Evolutionary conservation across 2,329 filamentous ascomycete genomes (phyloP).

Genomic region (Ciborinia camelliae): DNA sequence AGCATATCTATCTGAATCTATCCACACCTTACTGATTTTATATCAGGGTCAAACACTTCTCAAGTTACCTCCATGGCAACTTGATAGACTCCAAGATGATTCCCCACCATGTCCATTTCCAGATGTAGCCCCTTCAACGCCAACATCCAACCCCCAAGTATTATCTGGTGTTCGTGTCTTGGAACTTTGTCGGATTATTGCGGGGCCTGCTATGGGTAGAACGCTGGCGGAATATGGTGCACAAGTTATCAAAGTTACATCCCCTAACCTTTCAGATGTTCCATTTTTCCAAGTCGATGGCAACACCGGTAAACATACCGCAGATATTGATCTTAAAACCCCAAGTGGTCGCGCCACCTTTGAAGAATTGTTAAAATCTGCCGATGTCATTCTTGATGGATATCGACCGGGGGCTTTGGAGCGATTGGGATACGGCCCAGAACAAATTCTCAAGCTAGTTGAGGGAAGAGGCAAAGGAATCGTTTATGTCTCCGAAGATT

Average conservation of each 20-base stretch:
- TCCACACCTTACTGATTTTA: neutral
- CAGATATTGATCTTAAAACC: conserved; percentile 60
- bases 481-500: conserved; percentile 68
- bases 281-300: conserved; percentile 71
- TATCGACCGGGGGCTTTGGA: conserved; percentile 65
- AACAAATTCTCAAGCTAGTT: conserved; percentile 51
- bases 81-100: conserved; percentile 47
- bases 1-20: conserved; percentile 21
- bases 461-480: conserved; percentile 57
- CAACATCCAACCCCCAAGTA: conserved; percentile 27
- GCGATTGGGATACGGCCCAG: conserved; percentile 59
- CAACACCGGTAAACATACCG: conserved; percentile 67
- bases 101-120: conserved; percentile 43
- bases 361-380: conserved; percentile 56
- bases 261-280: conserved; percentile 64
- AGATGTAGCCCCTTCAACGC: conserved; percentile 31
- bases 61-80: conserved; percentile 44
- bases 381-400: conserved; percentile 65
- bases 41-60: conserved; percentile 42
- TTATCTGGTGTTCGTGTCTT: conserved; percentile 66
- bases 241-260: conserved; percentile 69
- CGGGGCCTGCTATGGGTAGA: conserved; percentile 68
- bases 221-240: conserved; percentile 74
- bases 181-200: conserved; percentile 72
- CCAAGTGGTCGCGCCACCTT: conserved; percentile 52